Evolutionary conservation across 805 yeast genomes (phyloP), one percentile per base, ranked within the genome.

Genomic region (Ogataea haglerorum): DNA sequence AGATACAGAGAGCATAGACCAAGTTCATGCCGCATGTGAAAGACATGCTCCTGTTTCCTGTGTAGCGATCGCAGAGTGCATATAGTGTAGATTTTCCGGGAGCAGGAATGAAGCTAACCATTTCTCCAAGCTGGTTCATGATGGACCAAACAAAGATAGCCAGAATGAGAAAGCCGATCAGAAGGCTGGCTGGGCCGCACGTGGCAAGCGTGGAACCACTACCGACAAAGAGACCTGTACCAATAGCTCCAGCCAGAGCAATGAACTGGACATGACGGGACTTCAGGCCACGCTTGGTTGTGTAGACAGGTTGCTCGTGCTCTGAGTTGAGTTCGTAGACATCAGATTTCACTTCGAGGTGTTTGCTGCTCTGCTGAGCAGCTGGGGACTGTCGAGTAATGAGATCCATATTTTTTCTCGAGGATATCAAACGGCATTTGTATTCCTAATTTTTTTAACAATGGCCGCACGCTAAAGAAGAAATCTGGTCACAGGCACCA

Each of bases 171-270:
- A 83, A 85, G 12, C 88, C 78, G 14, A 77, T 62, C 27, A 85
- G 68, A 19, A 78, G 49, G 17, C 53, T 55, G 5, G 60, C 65
- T 9, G 65, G 65, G 5, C 65, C 65, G 42, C 58, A 52, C 1
- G 51, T 45, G 2, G 60, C 40, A 4, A 46, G 35, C 15, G 50
- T 70, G 9, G 67, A 62, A 29, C 78, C 78, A n/a, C 73, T 65
- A 45, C 78, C 78, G 34, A 75, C 66, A 43, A 73, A 71, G 34
- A 73, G 60, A 34, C 78, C 79, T 12, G 86, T 80, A 57, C 89
- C 89, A 47, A 82, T 79, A 41, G 82, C 75, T 52, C 86, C 86
- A 42, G 85, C 87, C 37, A 82, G 70, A 19, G 87, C 83, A 41
- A 80, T 75, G 76, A 80, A 75, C 59, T 78, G 83, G 40, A 75